Percentiles rank a stretch among this genome's conserved stretches.
phyloP scores from a whole-genome alignment of 2,329 filamentous ascomycete genomes.

The Colletotrichum liaoningense region DNA sequence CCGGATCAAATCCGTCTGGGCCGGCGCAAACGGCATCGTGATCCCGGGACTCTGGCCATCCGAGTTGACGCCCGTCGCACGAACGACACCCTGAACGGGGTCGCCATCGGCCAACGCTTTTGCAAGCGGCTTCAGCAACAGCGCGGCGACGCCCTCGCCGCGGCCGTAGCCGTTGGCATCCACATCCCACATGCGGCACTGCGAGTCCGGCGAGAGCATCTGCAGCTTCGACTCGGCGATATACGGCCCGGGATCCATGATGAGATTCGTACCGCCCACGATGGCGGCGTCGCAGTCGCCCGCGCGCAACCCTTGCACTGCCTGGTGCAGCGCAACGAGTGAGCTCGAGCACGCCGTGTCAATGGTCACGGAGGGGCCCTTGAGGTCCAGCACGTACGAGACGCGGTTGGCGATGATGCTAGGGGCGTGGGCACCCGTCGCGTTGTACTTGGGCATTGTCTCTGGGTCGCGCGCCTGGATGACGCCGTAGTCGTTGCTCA shows the following conservation, averaged over 20 bases:
- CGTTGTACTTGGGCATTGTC: constrained; percentile 48
- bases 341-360: constrained; percentile 62
- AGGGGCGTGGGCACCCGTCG: constrained; percentile 51
- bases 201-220: constrained; percentile 50
- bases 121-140: constrained; percentile 59
- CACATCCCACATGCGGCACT: constrained; percentile 53
- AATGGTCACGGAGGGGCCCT: constrained; percentile 58
- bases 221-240: constrained; percentile 40
- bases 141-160: constrained; percentile 59
- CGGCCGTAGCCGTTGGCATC: constrained; percentile 62
- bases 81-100: constrained; percentile 39
- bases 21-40: constrained; percentile 47
- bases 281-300: constrained; percentile 44
- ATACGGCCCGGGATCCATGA: constrained; percentile 4
- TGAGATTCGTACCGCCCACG: constrained; percentile 43
- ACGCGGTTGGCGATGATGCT: constrained; percentile 56
- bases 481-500: background rate
- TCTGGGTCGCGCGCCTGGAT: background rate
- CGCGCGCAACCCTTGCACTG: constrained; percentile 47
- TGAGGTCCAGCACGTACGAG: constrained; percentile 59
- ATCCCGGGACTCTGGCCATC: constrained; percentile 41
- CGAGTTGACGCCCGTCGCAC: constrained; percentile 38
- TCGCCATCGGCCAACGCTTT: constrained; percentile 51
- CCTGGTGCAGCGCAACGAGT: constrained; percentile 54
- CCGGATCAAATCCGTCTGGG: constrained; percentile 43